Evolutionary conservation across 257 asterid genomes (phyloP).

Genomic region (Paraleonurus japonicus): DNA sequence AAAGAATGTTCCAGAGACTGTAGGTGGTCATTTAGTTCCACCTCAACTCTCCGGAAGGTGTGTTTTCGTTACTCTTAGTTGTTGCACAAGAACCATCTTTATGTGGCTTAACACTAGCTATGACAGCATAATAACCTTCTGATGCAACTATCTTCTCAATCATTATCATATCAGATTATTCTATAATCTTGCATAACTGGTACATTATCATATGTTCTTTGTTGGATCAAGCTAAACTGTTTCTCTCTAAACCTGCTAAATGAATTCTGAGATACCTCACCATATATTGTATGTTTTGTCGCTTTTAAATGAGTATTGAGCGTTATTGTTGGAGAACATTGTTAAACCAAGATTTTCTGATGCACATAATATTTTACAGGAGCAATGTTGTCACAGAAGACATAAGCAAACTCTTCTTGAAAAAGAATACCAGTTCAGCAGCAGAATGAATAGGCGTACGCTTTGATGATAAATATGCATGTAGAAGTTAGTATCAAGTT

Average conservation of each 20-base stretch:
- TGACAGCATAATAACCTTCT: background rate
- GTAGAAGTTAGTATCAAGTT: slow-evolving; percentile 8
- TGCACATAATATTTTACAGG: slow-evolving; percentile 45
- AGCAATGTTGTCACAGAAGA: slow-evolving; percentile 90
- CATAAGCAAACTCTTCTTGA: slow-evolving; percentile 75
- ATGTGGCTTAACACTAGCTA: background rate
- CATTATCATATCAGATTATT: background rate
- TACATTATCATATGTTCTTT: background rate
- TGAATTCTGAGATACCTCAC: background rate
- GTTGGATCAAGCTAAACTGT: background rate
- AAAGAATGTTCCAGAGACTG: slow-evolving; percentile 67
- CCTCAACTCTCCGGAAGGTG: slow-evolving; percentile 92
- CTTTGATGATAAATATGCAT: background rate
- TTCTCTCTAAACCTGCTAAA: background rate
- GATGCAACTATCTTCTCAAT: background rate
- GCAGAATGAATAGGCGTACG: slow-evolving; percentile 33
- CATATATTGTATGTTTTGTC: background rate
- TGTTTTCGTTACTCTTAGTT: slow-evolving; percentile 4
- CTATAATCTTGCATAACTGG: background rate
- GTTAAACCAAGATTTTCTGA: slow-evolving; percentile 10
- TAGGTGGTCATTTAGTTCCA: slow-evolving; percentile 59
- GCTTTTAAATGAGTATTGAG: background rate
- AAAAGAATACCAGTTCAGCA: slow-evolving; percentile 41
- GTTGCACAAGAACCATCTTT: background rate
- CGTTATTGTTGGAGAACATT: background rate